Conservation (phyloP, 257 asterid species). For the Solanum piurae region DNA sequence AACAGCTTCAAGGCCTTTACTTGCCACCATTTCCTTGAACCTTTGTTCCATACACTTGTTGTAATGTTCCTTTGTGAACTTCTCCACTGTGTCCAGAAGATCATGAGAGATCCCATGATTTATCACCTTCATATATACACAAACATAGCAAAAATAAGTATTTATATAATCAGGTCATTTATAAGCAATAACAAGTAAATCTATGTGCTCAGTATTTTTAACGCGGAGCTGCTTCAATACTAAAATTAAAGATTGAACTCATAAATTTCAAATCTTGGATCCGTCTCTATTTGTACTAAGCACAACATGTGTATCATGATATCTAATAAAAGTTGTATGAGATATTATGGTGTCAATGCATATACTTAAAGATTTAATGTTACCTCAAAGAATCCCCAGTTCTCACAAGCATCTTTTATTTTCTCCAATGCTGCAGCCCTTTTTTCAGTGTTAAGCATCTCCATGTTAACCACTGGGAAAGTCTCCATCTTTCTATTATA, state of each 20-base stretch:
- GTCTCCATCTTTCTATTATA: constrained; percentile 24
- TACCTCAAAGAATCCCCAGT: constrained; percentile 80
- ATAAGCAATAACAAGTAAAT: not conserved
- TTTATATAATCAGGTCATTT: not conserved
- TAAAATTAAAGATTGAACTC: not conserved
- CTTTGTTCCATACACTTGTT: constrained; percentile 44
- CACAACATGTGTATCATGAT: not conserved
- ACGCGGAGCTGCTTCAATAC: not conserved
- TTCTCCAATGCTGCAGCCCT: constrained; percentile 44
- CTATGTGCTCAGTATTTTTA: not conserved
- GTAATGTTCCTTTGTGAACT: constrained; percentile 51
- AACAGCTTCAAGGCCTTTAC: constrained; percentile 53
- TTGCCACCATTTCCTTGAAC: constrained; percentile 56
- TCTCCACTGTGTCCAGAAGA: constrained; percentile 55
- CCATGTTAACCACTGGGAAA: constrained; percentile 55
- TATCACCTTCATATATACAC: constrained; percentile 21
- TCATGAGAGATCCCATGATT: constrained; percentile 50
- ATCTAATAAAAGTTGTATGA: not conserved
- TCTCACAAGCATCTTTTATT: constrained; percentile 58
- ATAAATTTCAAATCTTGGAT: not conserved
- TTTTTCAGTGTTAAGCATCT: constrained; percentile 45
- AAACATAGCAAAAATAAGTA: not conserved
- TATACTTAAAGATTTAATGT: too few relatives aligned
- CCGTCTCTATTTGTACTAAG: accelerated
- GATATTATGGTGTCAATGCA: not conserved